A percentile compares a stretch with the other conserved stretches of the same genome.
Evolutionary conservation across 2,329 filamentous ascomycete genomes (phyloP).

Genomic region (Hypoxylon sp.): DNA sequence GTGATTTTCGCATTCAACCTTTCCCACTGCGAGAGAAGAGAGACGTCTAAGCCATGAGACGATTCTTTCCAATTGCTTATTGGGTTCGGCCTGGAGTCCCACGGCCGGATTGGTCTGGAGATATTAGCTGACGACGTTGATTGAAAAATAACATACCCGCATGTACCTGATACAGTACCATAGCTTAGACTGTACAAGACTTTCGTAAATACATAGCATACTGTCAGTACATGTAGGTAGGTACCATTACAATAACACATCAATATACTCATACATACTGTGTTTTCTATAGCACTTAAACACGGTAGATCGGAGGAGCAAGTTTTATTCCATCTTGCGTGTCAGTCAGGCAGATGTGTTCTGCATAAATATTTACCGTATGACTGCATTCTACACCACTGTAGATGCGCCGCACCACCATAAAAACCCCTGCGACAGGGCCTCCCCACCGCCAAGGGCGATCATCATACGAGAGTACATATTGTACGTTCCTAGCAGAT

Average conservation of each 20-base stretch:
- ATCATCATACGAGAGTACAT: conserved; percentile 48
- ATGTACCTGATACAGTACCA: not conserved
- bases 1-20: conserved; percentile 1
- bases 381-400: conserved; percentile 33
- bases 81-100: conserved; percentile 2
- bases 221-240: conserved; percentile 10
- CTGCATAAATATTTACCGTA: conserved; percentile 31
- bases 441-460: conserved; percentile 49
- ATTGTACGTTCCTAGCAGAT: conserved; percentile 14
- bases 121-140: conserved; percentile 11
- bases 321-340: conserved; percentile 15
- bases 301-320: conserved; percentile 19
- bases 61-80: not conserved
- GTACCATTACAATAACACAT: conserved; percentile 25
- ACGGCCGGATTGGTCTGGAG: conserved; percentile 11
- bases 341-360: conserved; percentile 8
- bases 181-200: conserved; percentile 18
- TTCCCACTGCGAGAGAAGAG: not conserved
- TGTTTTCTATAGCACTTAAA: conserved; percentile 9
- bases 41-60: not conserved
- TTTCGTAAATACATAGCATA: conserved; percentile 19
- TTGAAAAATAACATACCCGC: conserved; percentile 4
- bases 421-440: conserved; percentile 42
- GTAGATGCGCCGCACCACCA: conserved; percentile 37
- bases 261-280: conserved; percentile 27